phyloP scores from a whole-genome alignment of 768 basidiomycete genomes.

The Pleurotus citrinopileatus region DNA sequence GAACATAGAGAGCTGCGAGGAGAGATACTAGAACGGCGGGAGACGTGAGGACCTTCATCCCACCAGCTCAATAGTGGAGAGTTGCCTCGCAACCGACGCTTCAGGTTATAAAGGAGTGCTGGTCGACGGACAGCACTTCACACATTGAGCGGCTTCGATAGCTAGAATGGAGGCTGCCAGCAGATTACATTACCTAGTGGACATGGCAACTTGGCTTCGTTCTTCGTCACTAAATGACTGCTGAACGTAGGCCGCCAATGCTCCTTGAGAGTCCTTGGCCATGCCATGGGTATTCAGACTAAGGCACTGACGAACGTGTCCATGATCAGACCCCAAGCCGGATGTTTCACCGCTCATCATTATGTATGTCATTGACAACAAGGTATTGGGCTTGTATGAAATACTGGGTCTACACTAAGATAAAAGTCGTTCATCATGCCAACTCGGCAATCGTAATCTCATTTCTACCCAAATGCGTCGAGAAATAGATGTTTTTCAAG shows the following conservation, averaged over 20 bases:
- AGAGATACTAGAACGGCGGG: conserved; percentile 5
- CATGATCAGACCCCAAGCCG: no score
- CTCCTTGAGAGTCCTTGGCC: no score
- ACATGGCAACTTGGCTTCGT: no score
- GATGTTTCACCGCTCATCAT: no score
- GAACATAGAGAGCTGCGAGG: conserved; percentile 1
- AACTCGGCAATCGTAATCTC: conserved; percentile 58
- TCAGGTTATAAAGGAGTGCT: conserved; percentile 6
- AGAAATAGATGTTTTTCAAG: conserved; percentile 76
- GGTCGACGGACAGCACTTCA: background rate
- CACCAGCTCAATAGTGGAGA: conserved; percentile 1
- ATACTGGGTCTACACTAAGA: background rate
- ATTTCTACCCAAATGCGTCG: conserved; percentile 57
- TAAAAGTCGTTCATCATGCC: conserved; percentile 23
- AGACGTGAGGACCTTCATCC: conserved; percentile 1
- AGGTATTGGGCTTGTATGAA: no score
- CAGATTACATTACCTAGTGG: no score
- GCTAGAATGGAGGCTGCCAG: conserved; percentile 1
- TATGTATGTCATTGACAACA: no score
- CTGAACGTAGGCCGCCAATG: no score
- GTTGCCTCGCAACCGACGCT: background rate
- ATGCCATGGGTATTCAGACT: no score
- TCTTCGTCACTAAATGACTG: no score
- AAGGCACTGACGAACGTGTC: no score
- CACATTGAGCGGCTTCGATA: background rate